Base-by-base conservation (phyloP, 306 rosid genomes). In the Sindora glabra region DNA sequence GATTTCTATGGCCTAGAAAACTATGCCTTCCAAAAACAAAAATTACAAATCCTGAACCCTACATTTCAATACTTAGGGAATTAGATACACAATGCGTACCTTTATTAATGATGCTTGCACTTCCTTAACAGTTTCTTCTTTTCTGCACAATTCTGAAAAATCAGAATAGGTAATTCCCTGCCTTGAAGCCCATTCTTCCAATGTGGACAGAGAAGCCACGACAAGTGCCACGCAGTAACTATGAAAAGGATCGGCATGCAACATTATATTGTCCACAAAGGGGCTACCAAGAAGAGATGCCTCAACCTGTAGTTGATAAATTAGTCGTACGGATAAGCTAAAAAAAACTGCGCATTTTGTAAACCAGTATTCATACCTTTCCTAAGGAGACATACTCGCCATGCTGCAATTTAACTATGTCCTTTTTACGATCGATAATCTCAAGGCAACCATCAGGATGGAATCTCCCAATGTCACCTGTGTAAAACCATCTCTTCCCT, bases 371-470 rank as follows among this genome's bases (percentile, higher is more conserved):
- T 22, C 65, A 18, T 77, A 84, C 99, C 99, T 92, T 92, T 75
- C 97, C 99, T 56, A 92, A 65, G 67, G 99, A 92, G 76, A 92
- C 94, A 56, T 92, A 92, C 69, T 92, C 95, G 72, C 99, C 99
- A 69, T 89, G 94, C 76, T 92, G 99, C 73, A 92, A 90, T 70
- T 92, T 92, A 72, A 92, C 90, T 39, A 92, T 92, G 78, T 92
- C 99, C 80, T 92, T 92, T 78, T 84, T 92, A 53, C 97, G 84
- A 76, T 89, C 97, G 77, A 89, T 80, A 68, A 92, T 89, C 78
- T 92, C 95, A 65, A 89, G 94, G 83, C 95, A 89, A 42, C 99
- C 99, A 68, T 92, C 97, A 50, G 73, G 30, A 61, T 89, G 99
- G 69, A 89, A 72, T 67, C 68, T 81, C 69, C 99, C 99, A 12